Evolutionary conservation across 768 basidiomycete genomes (phyloP), one percentile per base, ranked within the genome.

Genomic region (Chlorophyllum brunneum): DNA sequence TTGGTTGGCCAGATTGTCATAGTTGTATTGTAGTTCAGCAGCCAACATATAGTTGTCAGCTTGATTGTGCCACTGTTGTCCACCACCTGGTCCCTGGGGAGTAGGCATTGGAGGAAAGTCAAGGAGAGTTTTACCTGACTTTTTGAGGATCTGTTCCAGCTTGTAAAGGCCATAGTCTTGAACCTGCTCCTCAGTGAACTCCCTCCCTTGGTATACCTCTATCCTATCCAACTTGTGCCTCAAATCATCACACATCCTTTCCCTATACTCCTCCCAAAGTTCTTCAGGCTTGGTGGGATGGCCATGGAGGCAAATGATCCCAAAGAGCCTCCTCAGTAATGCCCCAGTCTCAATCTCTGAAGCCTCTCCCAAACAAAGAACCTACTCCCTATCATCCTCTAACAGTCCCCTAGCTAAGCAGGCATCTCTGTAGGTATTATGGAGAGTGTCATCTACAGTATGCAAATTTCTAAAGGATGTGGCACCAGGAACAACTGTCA

Each of bases 321-420:
- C 65, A 65, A 79, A 79, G 0, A 78, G 67, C 1, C 62, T 54
- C 1, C 70, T 65, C 0, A 77, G 61, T 54, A 66, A 62, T 56
- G 51, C 75, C 77, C 2, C 58, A 54, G 0, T 58, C n/a, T n/a
- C n/a, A n/a, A n/a, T n/a, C n/a, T n/a, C n/a, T n/a, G n/a, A n/a
- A n/a, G n/a, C n/a, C n/a, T n/a, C n/a, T n/a, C n/a, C n/a, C n/a
- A n/a, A n/a, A n/a, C n/a, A n/a, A n/a, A n/a, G n/a, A n/a, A n/a
- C 8, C 74, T 74, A 80, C 55, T 81, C 78, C 0, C 61, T 58
- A 60, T 80, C 73, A 66, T 79, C 71, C n/a, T 77, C 65, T 0
- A 81, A 61, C 0, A 81, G 65, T 0, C 75, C 76, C 2, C 54
- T 48, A 15, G 71, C 70, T 16, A 67, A 24, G 48, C 77, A 81